phyloP scores from a whole-genome alignment of 352 stramenopile species.

The Phytophthora kernoviae region DNA sequence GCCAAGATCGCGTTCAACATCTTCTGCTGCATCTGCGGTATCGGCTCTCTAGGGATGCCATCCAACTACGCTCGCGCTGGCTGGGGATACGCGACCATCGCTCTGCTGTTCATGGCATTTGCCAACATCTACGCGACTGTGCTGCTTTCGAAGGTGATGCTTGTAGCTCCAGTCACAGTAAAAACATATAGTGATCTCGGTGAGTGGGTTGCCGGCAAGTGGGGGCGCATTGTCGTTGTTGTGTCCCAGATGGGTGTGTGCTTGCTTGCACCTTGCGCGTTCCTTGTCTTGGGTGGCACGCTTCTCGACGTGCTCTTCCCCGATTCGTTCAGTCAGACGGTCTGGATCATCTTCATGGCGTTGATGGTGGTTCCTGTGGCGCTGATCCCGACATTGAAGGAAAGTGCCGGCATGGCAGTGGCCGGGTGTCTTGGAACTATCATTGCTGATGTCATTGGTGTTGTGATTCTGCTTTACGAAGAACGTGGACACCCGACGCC shows the following conservation, averaged over 20 bases:
- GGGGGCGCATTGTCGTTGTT: conserved; percentile 29
- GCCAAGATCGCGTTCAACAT: conserved; percentile 33
- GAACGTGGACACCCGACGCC: conserved; percentile 14
- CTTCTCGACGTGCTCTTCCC: conserved; percentile 33
- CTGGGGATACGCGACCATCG: conserved; percentile 28
- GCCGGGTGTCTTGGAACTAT: conserved; percentile 18
- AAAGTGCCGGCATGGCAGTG: conserved; percentile 15
- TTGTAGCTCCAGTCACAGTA: conserved; percentile 27
- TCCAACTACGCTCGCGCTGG: conserved; percentile 42
- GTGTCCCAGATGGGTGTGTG: conserved; percentile 21
- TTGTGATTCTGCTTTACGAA: conserved; percentile 17
- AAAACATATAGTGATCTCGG: conserved; percentile 40
- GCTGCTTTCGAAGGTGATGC: conserved; percentile 30
- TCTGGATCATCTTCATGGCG: conserved; percentile 20
- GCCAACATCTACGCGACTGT: conserved; percentile 41
- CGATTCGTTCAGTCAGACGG: conserved; percentile 18
- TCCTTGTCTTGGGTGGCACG: conserved; percentile 32
- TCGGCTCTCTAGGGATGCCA: conserved; percentile 44
- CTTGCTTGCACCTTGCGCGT: conserved; percentile 22
- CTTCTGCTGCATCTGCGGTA: conserved; percentile 27
- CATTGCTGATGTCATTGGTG: conserved; percentile 13
- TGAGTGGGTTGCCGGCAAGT: conserved; percentile 28
- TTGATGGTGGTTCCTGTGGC: conserved; percentile 16
- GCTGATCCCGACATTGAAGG: conserved; percentile 19
- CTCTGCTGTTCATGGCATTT: conserved; percentile 39